Conservation (phyloP, 2,329 filamentous ascomycete genomes). For the Botrytis medusae region DNA sequence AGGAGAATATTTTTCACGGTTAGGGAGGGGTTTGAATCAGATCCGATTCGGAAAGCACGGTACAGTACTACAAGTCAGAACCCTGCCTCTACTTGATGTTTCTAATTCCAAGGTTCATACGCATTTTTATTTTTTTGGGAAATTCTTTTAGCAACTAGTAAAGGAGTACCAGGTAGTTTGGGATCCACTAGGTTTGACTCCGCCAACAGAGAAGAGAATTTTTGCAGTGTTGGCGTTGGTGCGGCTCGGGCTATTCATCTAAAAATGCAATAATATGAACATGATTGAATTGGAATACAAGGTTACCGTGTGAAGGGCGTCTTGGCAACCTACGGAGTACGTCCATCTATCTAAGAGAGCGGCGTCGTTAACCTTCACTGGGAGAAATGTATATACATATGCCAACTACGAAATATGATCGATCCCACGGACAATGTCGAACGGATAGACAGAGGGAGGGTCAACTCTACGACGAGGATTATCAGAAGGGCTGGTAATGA, state of each 20-base stretch:
- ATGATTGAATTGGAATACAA: slow-evolving; percentile 14
- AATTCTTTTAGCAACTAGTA: background rate
- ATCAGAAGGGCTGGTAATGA: slow-evolving; percentile 9
- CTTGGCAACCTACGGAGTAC: background rate
- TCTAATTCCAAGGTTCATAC: slow-evolving; percentile 4
- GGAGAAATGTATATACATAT: background rate
- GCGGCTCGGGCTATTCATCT: slow-evolving; percentile 19
- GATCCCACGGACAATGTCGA: background rate
- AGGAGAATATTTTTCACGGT: slow-evolving; percentile 18
- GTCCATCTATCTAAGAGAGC: background rate
- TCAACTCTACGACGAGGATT: slow-evolving; percentile 4
- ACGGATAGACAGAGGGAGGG: background rate
- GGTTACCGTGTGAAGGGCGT: background rate
- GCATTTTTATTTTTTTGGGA: background rate
- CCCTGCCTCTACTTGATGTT: background rate
- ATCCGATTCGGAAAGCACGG: slow-evolving; percentile 19
- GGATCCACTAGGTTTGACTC: slow-evolving; percentile 15
- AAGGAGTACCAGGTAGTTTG: background rate
- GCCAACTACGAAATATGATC: background rate
- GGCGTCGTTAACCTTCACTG: background rate
- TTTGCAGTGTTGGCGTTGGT: slow-evolving; percentile 19
- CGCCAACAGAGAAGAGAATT: slow-evolving; percentile 5
- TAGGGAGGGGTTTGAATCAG: slow-evolving; percentile 14
- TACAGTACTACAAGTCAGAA: background rate
- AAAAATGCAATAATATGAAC: background rate